Evolutionary conservation across 2,329 filamentous ascomycete genomes (phyloP).

Genomic region (Pezizomycotina sp.): DNA sequence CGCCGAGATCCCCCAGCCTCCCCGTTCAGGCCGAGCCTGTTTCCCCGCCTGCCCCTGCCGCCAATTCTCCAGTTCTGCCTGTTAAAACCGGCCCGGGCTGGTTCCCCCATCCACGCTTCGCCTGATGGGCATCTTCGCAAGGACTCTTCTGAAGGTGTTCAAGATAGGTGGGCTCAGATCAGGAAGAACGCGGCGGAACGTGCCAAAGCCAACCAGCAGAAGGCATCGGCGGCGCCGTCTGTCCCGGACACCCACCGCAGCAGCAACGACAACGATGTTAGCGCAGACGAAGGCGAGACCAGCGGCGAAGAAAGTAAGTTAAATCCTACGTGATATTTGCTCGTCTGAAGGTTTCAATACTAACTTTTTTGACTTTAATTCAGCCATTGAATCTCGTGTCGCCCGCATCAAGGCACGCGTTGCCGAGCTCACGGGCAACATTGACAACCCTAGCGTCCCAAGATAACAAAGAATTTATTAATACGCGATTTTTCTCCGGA

Average conservation of each 20-base stretch:
- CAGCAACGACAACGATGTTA: conserved; percentile 44
- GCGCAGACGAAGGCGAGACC: conserved; percentile 70
- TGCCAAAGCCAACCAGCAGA: conserved; percentile 43
- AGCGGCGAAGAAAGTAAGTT: conserved; percentile 84
- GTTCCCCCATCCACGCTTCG: conserved; percentile 10
- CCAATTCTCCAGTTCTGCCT: neutral
- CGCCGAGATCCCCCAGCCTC: conserved; percentile 32
- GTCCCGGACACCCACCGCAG: conserved; percentile 27
- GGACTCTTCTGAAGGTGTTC: conserved; percentile 31
- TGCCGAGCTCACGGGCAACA: conserved; percentile 77
- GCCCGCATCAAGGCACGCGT: conserved; percentile 96
- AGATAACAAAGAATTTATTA: too few relatives aligned
- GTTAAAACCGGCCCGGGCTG: conserved; percentile 1
- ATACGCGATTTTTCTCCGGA: too few relatives aligned
- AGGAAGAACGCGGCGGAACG: conserved; percentile 83
- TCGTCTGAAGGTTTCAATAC: neutral
- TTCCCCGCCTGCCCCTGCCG: conserved; percentile 2
- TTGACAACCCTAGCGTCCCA: too few relatives aligned
- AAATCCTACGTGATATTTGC: neutral
- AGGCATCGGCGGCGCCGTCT: conserved; percentile 2
- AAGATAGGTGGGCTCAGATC: conserved; percentile 91
- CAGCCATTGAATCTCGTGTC: conserved; percentile 88
- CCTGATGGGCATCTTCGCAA: conserved; percentile 15
- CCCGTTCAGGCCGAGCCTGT: conserved; percentile 17
- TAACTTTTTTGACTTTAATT: conserved; percentile 15